phyloP scores from a whole-genome alignment of 192 early-diverging fungal species.

The Chytriomyces hyalinus region DNA sequence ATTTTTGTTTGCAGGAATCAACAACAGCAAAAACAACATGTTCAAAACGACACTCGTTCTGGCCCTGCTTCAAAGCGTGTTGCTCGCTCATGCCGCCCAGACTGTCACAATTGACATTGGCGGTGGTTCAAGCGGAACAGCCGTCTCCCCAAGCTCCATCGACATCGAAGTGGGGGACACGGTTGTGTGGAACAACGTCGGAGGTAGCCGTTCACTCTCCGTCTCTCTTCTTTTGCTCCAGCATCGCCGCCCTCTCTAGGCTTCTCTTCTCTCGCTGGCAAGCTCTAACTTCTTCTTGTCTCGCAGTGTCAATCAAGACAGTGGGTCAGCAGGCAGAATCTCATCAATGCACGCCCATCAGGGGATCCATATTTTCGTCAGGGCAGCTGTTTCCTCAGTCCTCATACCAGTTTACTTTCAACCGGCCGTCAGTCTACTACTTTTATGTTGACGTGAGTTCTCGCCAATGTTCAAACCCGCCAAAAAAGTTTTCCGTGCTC shows the following conservation, averaged over 20 bases:
- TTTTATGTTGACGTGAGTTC: constrained; percentile 25
- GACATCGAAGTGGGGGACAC: background rate
- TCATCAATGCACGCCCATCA: background rate
- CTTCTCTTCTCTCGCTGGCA: background rate
- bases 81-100: constrained; percentile 5
- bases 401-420: background rate
- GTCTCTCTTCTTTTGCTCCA: background rate
- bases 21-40: background rate
- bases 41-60: background rate
- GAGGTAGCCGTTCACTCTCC: background rate
- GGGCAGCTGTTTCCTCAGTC: background rate
- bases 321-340: background rate
- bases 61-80: background rate
- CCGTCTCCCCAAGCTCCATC: background rate
- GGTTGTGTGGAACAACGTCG: constrained; percentile 6
- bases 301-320: background rate
- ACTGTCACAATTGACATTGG: constrained; percentile 3
- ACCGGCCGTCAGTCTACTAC: background rate
- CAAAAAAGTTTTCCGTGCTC: background rate
- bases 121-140: background rate
- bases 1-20: background rate
- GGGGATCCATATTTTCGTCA: background rate
- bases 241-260: background rate
- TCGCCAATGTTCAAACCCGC: background rate
- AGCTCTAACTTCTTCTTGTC: background rate